phyloP scores from a whole-genome alignment of 768 basidiomycete genomes.

The Filobasidium floriforme region DNA sequence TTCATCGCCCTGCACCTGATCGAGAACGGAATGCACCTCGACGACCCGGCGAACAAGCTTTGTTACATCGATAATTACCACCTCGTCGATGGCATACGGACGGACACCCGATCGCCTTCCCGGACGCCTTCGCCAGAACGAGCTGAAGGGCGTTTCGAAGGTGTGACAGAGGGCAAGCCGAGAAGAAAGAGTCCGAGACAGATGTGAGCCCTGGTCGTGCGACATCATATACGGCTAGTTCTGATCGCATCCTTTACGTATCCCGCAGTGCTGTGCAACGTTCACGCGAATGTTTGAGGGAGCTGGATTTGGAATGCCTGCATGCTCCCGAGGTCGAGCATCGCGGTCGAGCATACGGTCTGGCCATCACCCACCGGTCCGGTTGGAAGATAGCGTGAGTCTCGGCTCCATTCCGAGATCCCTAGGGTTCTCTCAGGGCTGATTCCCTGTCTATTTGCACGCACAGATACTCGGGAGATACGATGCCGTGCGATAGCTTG shows the following conservation, averaged over 20 bases:
- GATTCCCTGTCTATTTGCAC: background rate
- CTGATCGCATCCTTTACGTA: background rate
- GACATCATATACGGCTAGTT: background rate
- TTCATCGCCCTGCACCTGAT: constrained; percentile 48
- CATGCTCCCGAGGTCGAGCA: constrained; percentile 67
- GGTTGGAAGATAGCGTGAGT: constrained; percentile 73
- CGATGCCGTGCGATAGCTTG: constrained; percentile 64
- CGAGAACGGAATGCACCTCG: constrained; percentile 47
- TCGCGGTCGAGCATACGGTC: constrained; percentile 64
- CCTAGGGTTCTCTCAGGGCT: background rate
- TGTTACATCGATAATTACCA: constrained; percentile 20
- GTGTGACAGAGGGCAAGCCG: background rate
- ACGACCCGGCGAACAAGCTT: constrained; percentile 11
- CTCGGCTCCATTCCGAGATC: too few species aligned
- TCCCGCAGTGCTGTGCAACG: constrained; percentile 3
- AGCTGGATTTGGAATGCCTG: constrained; percentile 56
- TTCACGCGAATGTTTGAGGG: constrained; percentile 10
- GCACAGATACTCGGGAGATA: constrained; percentile 83
- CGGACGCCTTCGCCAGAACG: background rate
- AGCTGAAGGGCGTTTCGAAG: background rate
- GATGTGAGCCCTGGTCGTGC: background rate
- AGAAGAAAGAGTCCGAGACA: background rate
- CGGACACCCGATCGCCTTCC: background rate
- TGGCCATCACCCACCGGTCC: constrained; percentile 59
- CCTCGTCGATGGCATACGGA: background rate